Conservation (phyloP, 139 green algal species). For the Chlorella vulgaris region DNA sequence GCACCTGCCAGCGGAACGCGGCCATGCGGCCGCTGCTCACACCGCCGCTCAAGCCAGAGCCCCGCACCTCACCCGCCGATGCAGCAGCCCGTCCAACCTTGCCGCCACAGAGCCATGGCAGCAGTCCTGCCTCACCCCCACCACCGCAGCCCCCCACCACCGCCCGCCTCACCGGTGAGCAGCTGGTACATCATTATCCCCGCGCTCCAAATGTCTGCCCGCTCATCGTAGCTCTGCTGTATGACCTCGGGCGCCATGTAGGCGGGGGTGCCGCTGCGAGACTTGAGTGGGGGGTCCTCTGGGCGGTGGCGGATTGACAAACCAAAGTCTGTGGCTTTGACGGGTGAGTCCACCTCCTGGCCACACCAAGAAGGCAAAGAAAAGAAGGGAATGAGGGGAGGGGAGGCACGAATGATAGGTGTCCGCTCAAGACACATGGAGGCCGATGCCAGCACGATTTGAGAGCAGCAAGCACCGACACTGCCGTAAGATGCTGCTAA, state of each 20-base stretch:
- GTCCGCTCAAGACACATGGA: no score
- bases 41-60: no score
- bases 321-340: conserved; percentile 91
- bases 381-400: background rate
- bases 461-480: no score
- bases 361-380: background rate
- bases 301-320: conserved; percentile 85
- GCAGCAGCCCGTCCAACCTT: no score
- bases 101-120: no score
- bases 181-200: conserved; percentile 94
- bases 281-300: conserved; percentile 75
- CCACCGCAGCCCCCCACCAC: background rate
- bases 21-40: no score
- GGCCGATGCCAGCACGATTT: no score
- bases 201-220: conserved; percentile 87
- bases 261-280: conserved; percentile 80
- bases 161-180: conserved; percentile 63
- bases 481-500: no score
- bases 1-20: no score
- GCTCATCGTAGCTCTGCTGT: conserved; percentile 81
- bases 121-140: background rate
- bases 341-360: conserved; percentile 57
- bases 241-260: conserved; percentile 91
- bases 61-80: no score
- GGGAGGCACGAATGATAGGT: background rate